phyloP scores from a whole-genome alignment of 1,284 basidiomycete species.

The Microbotryum lychnidis-dioicae region DNA sequence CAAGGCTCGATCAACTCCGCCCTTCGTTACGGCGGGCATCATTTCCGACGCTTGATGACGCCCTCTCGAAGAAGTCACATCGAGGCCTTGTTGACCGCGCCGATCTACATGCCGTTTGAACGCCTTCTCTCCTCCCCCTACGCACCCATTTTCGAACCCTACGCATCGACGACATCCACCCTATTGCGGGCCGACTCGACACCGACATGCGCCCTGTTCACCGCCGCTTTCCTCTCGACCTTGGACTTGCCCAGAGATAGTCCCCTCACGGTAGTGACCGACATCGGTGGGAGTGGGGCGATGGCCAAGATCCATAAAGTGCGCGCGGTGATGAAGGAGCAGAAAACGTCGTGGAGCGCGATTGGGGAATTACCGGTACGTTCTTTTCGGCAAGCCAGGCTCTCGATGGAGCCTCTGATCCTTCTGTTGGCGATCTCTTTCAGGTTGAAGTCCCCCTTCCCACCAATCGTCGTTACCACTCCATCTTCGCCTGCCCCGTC shows the following conservation, averaged over 20 bases:
- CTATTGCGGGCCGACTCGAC: too few relatives aligned
- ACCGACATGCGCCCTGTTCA: constrained; percentile 8
- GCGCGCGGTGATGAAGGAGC: constrained; percentile 42
- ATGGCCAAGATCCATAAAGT: constrained; percentile 42
- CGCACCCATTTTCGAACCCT: constrained; percentile 48
- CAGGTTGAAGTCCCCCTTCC: constrained; percentile 91
- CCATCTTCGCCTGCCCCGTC: constrained; percentile 94
- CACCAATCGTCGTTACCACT: constrained; percentile 73
- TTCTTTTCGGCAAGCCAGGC: neutral
- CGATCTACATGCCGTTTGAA: constrained; percentile 60
- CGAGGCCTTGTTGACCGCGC: constrained; percentile 60
- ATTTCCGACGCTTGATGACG: constrained; percentile 60
- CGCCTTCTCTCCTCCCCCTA: constrained; percentile 63
- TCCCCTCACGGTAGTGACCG: constrained; percentile 40
- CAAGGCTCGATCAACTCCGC: constrained; percentile 44
- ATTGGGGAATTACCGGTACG: constrained; percentile 42
- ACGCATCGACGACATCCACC: neutral
- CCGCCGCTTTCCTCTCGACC: constrained; percentile 19
- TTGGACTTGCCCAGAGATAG: constrained; percentile 30
- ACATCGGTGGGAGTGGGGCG: constrained; percentile 42
- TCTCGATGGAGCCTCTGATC: too few relatives aligned
- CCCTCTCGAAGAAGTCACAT: constrained; percentile 60
- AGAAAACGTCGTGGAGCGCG: constrained; percentile 43
- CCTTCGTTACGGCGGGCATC: constrained; percentile 61
- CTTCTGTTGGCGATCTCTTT: too few relatives aligned